phyloP scores from a whole-genome alignment of 2,329 filamentous ascomycete genomes.

The Hawksworthiomyces lignivorus region DNA sequence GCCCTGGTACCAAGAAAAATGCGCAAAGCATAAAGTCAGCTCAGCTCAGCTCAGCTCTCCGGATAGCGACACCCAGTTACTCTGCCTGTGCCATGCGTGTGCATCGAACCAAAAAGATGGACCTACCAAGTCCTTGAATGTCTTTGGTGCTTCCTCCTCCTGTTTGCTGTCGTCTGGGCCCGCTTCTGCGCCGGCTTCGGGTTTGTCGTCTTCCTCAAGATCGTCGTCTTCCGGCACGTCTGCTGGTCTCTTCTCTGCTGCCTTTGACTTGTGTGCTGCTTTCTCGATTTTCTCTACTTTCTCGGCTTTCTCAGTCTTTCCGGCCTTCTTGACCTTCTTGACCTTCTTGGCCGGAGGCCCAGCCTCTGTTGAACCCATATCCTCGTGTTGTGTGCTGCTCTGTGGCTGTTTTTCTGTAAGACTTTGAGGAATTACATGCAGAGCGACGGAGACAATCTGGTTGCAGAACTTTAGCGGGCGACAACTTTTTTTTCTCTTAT shows the following conservation, averaged over 20 bases:
- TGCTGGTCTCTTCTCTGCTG: neutral
- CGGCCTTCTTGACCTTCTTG: conserved; percentile 36
- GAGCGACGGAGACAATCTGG: no score
- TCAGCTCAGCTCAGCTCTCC: no score
- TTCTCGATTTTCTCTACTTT: neutral
- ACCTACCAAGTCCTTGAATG: conserved; percentile 53
- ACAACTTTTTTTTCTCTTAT: no score
- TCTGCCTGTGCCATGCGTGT: no score
- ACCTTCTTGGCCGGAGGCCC: conserved; percentile 39
- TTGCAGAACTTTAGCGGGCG: no score
- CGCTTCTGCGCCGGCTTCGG: neutral
- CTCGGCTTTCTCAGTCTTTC: conserved; percentile 23
- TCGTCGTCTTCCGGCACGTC: neutral
- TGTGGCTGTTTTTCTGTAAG: no score
- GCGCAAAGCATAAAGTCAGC: neutral
- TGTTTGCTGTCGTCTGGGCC: neutral
- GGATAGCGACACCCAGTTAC: no score
- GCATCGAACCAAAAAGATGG: neutral
- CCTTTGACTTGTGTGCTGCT: neutral
- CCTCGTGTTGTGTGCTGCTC: conserved; percentile 14
- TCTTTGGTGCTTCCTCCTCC: conserved; percentile 33
- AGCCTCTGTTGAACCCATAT: conserved; percentile 17
- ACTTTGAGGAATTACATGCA: no score
- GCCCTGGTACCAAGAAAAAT: conserved; percentile 40
- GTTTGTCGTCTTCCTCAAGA: no score